phyloP scores from a whole-genome alignment of 1,139 yeast species.

The Lodderomyces beijingensis region DNA sequence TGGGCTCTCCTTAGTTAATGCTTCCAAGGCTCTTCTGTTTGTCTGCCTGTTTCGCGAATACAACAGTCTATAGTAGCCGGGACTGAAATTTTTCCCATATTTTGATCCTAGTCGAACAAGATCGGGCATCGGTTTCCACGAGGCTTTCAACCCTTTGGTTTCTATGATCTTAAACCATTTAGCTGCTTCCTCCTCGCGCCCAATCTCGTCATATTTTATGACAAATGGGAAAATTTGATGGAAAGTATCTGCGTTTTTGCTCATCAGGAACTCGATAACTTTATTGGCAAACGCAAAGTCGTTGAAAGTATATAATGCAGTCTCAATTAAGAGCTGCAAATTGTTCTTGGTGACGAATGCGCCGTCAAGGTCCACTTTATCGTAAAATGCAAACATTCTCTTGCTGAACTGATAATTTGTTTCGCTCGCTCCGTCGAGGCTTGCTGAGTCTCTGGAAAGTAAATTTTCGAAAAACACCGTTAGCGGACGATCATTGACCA shows the following conservation, averaged over 20 bases:
- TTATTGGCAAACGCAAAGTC: constrained; percentile 34
- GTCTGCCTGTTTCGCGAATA: no score
- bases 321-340: constrained; percentile 28
- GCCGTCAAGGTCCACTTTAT: not conserved
- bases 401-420: constrained; percentile 26
- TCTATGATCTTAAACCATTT: constrained; percentile 28
- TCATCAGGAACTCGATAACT: constrained; percentile 24
- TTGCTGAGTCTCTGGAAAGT: not conserved
- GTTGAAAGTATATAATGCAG: constrained; percentile 26
- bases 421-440: not conserved
- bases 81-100: no score
- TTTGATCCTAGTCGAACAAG: no score
- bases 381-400: constrained; percentile 23
- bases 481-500: constrained; percentile 2
- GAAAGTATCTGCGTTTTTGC: constrained; percentile 30
- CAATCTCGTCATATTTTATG: constrained; percentile 29
- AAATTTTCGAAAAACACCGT: constrained; percentile 15
- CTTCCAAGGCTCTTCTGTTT: no score
- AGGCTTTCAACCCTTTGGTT: not conserved
- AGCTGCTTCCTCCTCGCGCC: constrained; percentile 28
- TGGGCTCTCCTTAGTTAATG: no score
- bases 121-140: no score
- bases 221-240: constrained; percentile 41
- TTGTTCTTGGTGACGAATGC: constrained; percentile 9
- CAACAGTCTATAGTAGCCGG: no score